These are phyloP conservation scores for Calonectria honghensis DNA, from an alignment of 2,329 filamentous ascomycete species.

Conservation along the genomic window DNA sequence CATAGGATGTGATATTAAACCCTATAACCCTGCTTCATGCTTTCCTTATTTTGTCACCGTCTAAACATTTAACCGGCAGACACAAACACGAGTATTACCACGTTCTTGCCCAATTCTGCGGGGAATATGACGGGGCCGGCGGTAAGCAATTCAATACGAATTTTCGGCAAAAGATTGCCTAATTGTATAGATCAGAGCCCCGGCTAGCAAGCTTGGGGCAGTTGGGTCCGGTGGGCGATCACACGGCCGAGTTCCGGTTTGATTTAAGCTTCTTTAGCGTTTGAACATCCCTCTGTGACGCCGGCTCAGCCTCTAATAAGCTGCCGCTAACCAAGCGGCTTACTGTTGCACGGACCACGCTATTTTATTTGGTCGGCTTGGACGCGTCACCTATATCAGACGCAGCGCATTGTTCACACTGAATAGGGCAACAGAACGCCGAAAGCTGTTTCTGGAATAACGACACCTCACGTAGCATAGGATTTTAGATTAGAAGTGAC, in stretches of 20 bases:
- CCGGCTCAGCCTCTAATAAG: not conserved
- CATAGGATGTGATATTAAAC: not conserved
- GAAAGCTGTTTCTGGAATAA: not conserved
- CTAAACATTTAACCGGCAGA: not conserved
- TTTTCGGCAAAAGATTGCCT: not conserved
- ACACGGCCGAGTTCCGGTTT: not conserved
- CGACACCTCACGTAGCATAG: not conserved
- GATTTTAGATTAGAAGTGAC: not conserved
- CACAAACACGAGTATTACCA: not conserved
- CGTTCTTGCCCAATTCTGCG: not conserved
- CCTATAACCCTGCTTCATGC: not conserved
- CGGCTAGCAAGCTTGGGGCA: not conserved
- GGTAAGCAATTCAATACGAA: not conserved
- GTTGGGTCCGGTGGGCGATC: not conserved
- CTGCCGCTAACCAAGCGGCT: not conserved
- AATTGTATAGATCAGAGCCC: not conserved
- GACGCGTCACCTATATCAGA: not conserved
- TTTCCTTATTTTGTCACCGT: not conserved
- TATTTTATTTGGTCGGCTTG: not conserved
- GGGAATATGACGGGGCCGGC: not conserved
- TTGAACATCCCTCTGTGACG: not conserved
- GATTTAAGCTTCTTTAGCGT: slow-evolving; percentile 26
- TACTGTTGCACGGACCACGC: not conserved
- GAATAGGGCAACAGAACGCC: not conserved
- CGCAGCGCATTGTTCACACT: not conserved